A percentile compares a stretch with the other conserved stretches of the same genome.
Conservation (phyloP, 768 basidiomycete species). For the Pulveroboletus sp. region DNA sequence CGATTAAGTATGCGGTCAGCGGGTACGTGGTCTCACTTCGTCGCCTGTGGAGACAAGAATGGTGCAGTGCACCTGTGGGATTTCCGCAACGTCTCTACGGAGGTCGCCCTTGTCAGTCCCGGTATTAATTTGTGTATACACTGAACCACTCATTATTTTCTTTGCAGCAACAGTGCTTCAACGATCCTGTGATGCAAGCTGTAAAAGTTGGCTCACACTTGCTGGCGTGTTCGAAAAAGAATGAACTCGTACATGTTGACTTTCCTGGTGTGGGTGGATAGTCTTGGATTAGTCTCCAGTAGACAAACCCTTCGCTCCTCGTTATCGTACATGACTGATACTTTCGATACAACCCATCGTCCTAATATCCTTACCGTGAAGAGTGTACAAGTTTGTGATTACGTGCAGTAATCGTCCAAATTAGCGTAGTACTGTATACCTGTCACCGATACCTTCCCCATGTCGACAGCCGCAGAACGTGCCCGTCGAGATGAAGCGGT, state of each 20-base stretch:
- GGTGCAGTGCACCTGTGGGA: constrained; percentile 49
- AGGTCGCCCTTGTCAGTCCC: constrained; percentile 22
- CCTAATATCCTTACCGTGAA: too few relatives aligned
- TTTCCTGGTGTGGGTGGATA: neutral
- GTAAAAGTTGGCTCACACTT: constrained; percentile 32
- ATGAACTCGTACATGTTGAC: constrained; percentile 32
- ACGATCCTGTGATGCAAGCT: constrained; percentile 38
- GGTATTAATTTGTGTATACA: neutral
- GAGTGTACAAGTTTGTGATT: neutral
- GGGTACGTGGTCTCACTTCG: constrained; percentile 32
- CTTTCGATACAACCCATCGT: neutral
- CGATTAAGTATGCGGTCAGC: constrained; percentile 20
- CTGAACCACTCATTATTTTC: neutral
- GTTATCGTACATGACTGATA: neutral
- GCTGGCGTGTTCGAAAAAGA: constrained; percentile 39
- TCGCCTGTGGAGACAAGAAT: constrained; percentile 43
- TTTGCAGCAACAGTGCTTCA: constrained; percentile 34
- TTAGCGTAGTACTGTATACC: neutral
- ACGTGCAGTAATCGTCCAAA: neutral
- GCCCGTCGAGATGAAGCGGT: constrained; percentile 51
- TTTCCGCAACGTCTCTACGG: constrained; percentile 35
- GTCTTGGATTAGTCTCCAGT: neutral
- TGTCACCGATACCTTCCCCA: constrained; percentile 6
- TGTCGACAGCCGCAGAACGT: constrained; percentile 27
- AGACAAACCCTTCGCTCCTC: too few relatives aligned